Base-by-base conservation (phyloP, 352 stramenopile genomes). In the Globisporangium iwayamae region DNA sequence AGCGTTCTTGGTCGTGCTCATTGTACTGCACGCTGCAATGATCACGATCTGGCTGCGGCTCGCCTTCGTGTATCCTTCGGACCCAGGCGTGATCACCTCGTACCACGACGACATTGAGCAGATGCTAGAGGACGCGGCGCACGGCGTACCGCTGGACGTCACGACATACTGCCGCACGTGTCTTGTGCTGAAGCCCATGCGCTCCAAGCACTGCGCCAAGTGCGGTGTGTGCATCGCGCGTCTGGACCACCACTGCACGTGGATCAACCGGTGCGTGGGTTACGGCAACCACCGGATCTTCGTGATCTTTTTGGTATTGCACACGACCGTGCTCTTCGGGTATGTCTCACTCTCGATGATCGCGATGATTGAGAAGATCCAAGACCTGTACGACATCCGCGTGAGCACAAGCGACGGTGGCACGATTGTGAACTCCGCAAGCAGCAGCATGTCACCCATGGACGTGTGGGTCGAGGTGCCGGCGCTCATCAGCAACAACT, bases 191-290 rank as follows among this genome's bases (percentile, higher is more conserved):
- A 91, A 91, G 32, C 83, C 83, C 0, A 74, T 92, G 59, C 81
- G 87, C 3, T 91, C 83, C 45, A 96, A 94, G 64, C 88, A 96
- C 63, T 95, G 88, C 52, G 69, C 73, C 7, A 74, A 86, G 48
- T 94, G 81, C 63, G 81, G 83, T 25, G 75, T 93, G 16, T 94
- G 87, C 59, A 78, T 96, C 8, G 83, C 80, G n/a, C 83, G 87
- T 8, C 80, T 93, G 63, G 89, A 96, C 60, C 89, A 96, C 60
- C 85, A 96, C 69, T 96, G 89, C 55, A 74, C 80, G 1, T 96
- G 89, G 89, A 87, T 96, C 62, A 94, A 96, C 56, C 79, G 75
- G 0, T 93, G 85, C 48, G 83, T 96, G 13, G 89, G 89, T 1
- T 89, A 79, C 39, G 73, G 70, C 28, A 96, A 96, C 66, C 87